Evolutionary conservation across 2,329 filamentous ascomycete genomes (phyloP), one percentile per base, ranked within the genome.

Genomic region (Fusarium siculi): DNA sequence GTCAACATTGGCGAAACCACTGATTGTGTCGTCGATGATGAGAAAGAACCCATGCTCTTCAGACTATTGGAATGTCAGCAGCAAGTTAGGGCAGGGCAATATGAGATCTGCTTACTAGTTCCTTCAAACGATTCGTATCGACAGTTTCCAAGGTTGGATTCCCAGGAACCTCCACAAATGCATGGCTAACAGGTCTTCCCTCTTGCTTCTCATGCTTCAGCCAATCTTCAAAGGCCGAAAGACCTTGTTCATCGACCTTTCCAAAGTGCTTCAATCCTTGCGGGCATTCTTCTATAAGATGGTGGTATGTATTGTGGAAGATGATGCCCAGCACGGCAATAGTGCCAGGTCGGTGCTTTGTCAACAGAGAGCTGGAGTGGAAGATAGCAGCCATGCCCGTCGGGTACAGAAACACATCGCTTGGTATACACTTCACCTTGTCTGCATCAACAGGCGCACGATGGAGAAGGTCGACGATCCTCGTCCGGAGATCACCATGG

Each of bases 341-440:
- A 39, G 79, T 81, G 6, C 80, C 78, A 0, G 80, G 77, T 4
- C 82, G 79, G 36, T 81, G 73, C 32, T 77, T 73, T 5, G 80
- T 66, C 15, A 88, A 74, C 5, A 81, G 78, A 44, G 80, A 80
- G 40, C 85, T 85, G 4, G 82, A 68, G 30, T 83, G 78, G 61
- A 84, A 87, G 16, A 90, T 84, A 32, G 84, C 82, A 1, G 84
- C 84, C 87, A 90, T 90, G 32, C 88, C 88, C 1, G 86, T 86
- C 9, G 84, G 83, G 73, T 86, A 89, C 25, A 90, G 79, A 55
- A 83, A 88, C 2, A 90, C 83, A 67, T 90, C 87, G 7, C 50
- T 53, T 2, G 77, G 40, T 7, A 63, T 59, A 54, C 78, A 73
- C 34, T 69, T 75, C n/a, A 78, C 72, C 18, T 77, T 74, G 16